These are phyloP conservation scores for Macrocystidia cucumis DNA, from an alignment of 1,284 basidiomycete species.

Conservation along the genomic window DNA sequence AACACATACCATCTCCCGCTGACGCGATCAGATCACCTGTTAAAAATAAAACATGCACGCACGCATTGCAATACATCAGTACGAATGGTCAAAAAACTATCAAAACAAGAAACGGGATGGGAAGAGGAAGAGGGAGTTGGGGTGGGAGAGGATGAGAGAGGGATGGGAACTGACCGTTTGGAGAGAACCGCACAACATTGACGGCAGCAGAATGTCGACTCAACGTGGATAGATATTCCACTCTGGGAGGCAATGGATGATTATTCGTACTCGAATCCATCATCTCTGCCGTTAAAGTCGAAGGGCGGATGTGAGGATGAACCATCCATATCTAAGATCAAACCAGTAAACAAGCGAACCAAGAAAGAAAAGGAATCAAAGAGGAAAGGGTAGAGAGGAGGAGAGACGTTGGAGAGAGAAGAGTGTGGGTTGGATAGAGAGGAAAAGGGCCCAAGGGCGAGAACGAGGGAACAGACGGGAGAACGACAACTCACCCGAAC, in stretches of 20 bases:
- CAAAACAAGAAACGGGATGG: slow-evolving; percentile 3
- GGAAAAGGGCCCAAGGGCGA: no score
- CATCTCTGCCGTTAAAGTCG: slow-evolving; percentile 50
- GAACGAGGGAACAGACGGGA: no score
- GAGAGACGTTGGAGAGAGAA: no score
- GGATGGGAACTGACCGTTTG: slow-evolving; percentile 60
- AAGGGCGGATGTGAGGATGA: slow-evolving; percentile 79
- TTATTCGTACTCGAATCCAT: slow-evolving; percentile 29
- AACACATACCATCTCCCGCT: slow-evolving; percentile 77
- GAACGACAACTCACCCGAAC: slow-evolving; percentile 68
- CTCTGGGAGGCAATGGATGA: slow-evolving; percentile 68
- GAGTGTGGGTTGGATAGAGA: no score
- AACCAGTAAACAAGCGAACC: no score
- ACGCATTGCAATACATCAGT: neutral
- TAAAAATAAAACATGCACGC: slow-evolving; percentile 5
- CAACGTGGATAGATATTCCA: slow-evolving; percentile 94
- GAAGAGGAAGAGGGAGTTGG: neutral
- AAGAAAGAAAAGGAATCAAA: no score
- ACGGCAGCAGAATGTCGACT: slow-evolving; percentile 92
- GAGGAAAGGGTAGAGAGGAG: no score
- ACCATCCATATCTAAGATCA: slow-evolving; percentile 98
- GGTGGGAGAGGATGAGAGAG: neutral
- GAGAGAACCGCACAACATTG: slow-evolving; percentile 95
- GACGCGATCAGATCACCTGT: slow-evolving; percentile 85
- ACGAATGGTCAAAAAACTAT: slow-evolving; percentile 3